Base-by-base conservation (phyloP, 1,284 basidiomycete genomes). In the Sporisorium reilianum region DNA sequence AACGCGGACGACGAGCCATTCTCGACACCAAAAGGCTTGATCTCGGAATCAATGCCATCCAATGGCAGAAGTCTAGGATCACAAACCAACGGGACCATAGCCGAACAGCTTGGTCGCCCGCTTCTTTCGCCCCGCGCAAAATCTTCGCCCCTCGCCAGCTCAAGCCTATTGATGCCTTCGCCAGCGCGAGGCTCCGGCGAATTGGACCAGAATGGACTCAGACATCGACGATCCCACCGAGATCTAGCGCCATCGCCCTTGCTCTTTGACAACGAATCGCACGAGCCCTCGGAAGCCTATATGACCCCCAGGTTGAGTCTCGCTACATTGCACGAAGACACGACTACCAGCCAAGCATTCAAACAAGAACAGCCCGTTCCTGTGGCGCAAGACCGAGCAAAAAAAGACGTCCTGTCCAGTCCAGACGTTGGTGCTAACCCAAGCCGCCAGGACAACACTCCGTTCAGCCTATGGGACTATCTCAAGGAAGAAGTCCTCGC, bases 401-500 rank as follows among this genome's bases (percentile, higher is more conserved):
- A 42, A 12, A 50, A 59, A 18, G 42, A 25, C 2, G 1, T 20
- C 1, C 38, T 36, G 11, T 23, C 28, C 16, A 48, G 14, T 3
- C 26, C 55, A 3, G 48, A 48, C 23, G 41, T 25, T 28, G 32
- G 45, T 16, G 41, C 58, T 6, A 1, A n/a, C 4, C 20, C 50
- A 23, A 7, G 10, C 16, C 64, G 55, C 5, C 44, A 62, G 12
- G 62, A 64, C 41, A 40, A 18, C 23, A 63, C 66, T 22, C 71
- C 80, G 4, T 75, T 79, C 82, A 94, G 93, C 11, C 82, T 97
- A 23, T 96, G 94, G 94, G 94, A 96, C 73, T 95, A 97, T 84
- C 88, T 97, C 26, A 88, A 91, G 23, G 93, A 95, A 80, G 84
- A 86, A 80, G 87, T 96, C 16, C 86, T 95, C 9, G 93, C 92